Evolutionary conservation across 805 yeast species (phyloP), one percentile per base, ranked within the genome.

Genomic region (Candida pini): DNA sequence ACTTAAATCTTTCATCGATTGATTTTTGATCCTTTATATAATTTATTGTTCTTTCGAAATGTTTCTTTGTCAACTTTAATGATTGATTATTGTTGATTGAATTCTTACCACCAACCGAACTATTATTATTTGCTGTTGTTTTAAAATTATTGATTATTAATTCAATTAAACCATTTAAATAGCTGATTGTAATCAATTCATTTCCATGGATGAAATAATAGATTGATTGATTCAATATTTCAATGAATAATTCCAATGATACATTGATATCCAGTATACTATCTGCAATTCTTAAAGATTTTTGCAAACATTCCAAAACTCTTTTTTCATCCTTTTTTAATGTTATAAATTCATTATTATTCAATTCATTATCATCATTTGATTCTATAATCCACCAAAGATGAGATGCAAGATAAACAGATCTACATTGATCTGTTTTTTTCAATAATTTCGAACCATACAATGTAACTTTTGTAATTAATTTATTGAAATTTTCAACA

Each of bases 381-480:
- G 56, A 70, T 40, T 83, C 88, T 17, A 81, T 77, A 51, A 90
- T 82, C 92, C 95, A 85, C 96, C 96, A 92, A 31, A 92, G 62
- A 59, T 92, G 97, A 1, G 95, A 79, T 28, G 96, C 89, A 33
- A 76, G 60, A 54, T 83, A 86, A 5, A 88, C 95, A 0, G 95
- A 80, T 12, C 97, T 75, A 56, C 97, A 89, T 58, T 92, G 98
- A 51, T 90, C 97, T 23, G 92, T 88, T 56, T 90, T 90, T 57
- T 85, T 87, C 50, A 90, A 68, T 33, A 92, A 67, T 57, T 85
- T 86, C 10, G 95, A 85, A 5, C 95, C 95, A 50, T 87, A 86
- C 31, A 89, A 63, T 1, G 96, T 87, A 30, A 89, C 72, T 55
- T 88, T 82, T 12, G 94, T 83, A 33, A 89, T 87, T 45, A 90